Evolutionary conservation across 805 yeast species (phyloP), one percentile per base, ranked within the genome.

Genomic region (Torulaspora quercuum): DNA sequence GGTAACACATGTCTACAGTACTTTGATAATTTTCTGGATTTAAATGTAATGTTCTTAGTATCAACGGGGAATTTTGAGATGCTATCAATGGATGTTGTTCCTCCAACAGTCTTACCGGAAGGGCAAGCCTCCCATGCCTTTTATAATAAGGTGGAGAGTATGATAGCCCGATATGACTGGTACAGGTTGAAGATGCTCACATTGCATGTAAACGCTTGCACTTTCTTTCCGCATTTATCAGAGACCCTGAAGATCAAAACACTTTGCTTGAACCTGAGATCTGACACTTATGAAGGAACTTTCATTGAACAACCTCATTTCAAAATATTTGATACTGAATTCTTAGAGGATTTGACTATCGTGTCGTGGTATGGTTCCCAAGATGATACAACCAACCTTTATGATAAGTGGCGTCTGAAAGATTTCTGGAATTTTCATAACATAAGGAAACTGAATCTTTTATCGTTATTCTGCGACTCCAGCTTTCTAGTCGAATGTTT

Each of bases 301-400:
- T 34, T 36, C 20, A 15, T 44, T 7, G 39, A 26, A 10, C 37
- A 23, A 15, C 52, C 40, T 15, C 53, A 53, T 38, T 43, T 42
- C 18, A 63, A 63, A 24, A 39, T 67, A 0, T 63, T 67, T 36
- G 65, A 65, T 42, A 35, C 44, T 0, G 36, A 44, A 3, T 29
- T 32, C 10, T 44, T 67, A 34, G 52, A 57, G 37, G 50, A 50
- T 8, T 41, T 67, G 13, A 60, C 64, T 9, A 52, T 67, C 7
- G 50, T 64, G 7, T 65, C 70, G 6, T 67, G 71, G 71, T 63
- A 55, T 41, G 61, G 57, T 29, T 50, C 49, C 11, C 36, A 38
- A 6, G 42, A 42, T 10, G 44, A 53, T 10, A 51, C 49, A 12
- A 15, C 22, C 12, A 42, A 51, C 25, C 23, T 56, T 21, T 57